Evolutionary conservation across 441 rosid genomes (phyloP).

Genomic region (Jatropha multifida): DNA sequence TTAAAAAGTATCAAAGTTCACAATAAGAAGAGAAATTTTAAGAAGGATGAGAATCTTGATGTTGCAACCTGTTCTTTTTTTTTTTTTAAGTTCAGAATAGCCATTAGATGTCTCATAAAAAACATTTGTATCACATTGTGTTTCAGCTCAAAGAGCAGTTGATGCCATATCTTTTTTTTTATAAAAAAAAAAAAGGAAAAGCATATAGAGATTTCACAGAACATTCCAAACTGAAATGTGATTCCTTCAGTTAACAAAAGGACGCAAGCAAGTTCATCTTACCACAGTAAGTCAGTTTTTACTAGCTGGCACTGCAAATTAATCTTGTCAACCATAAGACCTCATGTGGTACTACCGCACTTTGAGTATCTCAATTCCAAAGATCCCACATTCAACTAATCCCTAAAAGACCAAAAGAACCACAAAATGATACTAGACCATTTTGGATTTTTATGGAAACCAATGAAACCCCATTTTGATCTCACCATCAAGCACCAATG

Average conservation of each 20-base stretch:
- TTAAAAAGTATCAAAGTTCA: neutral
- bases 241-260: neutral
- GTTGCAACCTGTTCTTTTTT: no score
- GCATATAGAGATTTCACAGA: neutral
- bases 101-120: no score
- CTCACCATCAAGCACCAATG: neutral
- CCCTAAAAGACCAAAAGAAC: neutral
- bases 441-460: neutral
- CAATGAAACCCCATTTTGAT: neutral
- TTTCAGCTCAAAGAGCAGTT: neutral
- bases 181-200: neutral
- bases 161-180: neutral
- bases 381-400: neutral
- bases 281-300: neutral
- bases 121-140: neutral
- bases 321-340: neutral
- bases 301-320: neutral
- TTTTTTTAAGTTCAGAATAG: no score
- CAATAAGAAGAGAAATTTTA: no score
- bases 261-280: neutral
- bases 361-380: neutral
- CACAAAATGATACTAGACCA: neutral
- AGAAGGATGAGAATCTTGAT: no score
- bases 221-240: neutral
- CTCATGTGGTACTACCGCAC: neutral